Base-by-base conservation (phyloP, 805 yeast genomes). In the Suhomyces kilbournensis region DNA sequence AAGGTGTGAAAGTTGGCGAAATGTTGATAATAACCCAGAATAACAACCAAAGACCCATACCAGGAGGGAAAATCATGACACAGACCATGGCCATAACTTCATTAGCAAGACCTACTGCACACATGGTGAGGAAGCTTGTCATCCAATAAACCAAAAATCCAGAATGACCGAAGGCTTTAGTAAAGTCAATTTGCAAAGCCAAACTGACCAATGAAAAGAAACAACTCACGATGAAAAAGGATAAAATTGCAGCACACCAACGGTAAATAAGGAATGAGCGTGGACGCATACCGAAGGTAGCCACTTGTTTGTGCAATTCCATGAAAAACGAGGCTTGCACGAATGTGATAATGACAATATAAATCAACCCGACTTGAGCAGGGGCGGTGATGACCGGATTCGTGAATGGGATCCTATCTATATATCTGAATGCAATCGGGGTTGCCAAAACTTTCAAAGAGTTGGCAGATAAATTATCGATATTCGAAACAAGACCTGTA, bases 111-210 rank as follows among this genome's bases (percentile, higher is more conserved):
- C 96, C 96, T 34, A 87, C 86, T 0, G 92, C 89, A 56, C 83
- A 70, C 89, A 88, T 84, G 6, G 89, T 79, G 47, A 88, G 58
- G 64, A 72, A 88, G 6, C 84, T 76, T 32, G 83, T 58, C 81
- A 85, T 77, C 96, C 96, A 89, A 56, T 79, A 80, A 1, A 88
- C 84, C 39, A 88, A 77, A 66, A 88, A 88, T 0, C 96, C 96
- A 7, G 83, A 81, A 28, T 68, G 74, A 1, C 90, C 91, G 70
- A 82, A 87, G 0, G 88, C 69, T 2, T 50, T 60, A 12, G 80
- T 76, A 63, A 85, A 79, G 59, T 82, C 79, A 28, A 86, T 76
- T 60, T 86, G 90, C 73, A 83, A 84, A 1, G 88, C 89, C 15
- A 86, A 79, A 38, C 88, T 78, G 4, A 88, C 82, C 32, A 82